These are phyloP conservation scores for Fusarium xylarioides DNA, from an alignment of 2,329 filamentous ascomycete species.

Conservation along the genomic window DNA sequence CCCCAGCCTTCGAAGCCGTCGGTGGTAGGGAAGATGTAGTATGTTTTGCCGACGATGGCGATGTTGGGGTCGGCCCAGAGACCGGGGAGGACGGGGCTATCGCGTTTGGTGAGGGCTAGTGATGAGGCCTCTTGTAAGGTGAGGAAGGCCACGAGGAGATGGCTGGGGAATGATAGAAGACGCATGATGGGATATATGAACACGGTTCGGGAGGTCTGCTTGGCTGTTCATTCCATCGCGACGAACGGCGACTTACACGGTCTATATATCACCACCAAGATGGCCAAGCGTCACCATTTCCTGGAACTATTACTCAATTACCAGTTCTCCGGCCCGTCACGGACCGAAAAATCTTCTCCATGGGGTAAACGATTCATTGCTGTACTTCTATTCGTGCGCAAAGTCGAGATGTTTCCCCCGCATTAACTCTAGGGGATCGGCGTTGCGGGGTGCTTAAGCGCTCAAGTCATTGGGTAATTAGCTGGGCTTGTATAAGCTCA, in stretches of 20 bases:
- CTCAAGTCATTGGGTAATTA: constrained; percentile 7
- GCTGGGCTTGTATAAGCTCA: background rate
- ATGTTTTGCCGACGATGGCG: constrained; percentile 53
- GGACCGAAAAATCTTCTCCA: background rate
- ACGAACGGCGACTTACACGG: background rate
- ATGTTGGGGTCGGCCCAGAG: constrained; percentile 59
- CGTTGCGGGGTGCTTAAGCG: constrained; percentile 23
- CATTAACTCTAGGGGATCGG: constrained; percentile 15
- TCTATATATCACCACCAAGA: background rate
- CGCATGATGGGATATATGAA: background rate
- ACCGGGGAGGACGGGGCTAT: constrained; percentile 50
- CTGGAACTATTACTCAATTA: background rate
- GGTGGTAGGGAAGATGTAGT: constrained; percentile 59
- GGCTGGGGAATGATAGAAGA: background rate
- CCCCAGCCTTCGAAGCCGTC: constrained; percentile 57
- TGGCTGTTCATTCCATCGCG: fast-evolving
- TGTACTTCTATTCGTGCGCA: constrained; percentile 21
- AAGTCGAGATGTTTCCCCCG: background rate
- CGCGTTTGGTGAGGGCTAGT: constrained; percentile 13
- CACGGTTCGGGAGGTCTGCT: background rate
- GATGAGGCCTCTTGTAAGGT: background rate
- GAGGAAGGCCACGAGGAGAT: background rate
- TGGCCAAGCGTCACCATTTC: background rate
- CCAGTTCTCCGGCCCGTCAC: background rate
- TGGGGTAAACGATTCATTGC: background rate